Evolutionary conservation across 805 yeast species (phyloP).

Genomic region (Candida ulmi): DNA sequence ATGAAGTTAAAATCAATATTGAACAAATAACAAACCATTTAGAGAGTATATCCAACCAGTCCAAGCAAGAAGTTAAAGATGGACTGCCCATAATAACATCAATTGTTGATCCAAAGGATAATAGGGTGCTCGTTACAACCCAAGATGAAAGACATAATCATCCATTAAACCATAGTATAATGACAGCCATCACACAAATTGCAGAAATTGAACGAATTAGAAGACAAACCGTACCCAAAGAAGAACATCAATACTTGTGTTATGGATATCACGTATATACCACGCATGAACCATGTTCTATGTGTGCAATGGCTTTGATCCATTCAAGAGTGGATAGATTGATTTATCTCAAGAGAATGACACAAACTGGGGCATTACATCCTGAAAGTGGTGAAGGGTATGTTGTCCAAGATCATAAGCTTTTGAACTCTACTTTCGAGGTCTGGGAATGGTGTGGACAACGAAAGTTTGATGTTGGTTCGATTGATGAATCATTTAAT

Average conservation of each 20-base stretch:
- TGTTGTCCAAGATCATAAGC: constrained; percentile 68
- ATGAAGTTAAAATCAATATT: constrained; percentile 47
- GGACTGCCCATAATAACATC: constrained; percentile 49
- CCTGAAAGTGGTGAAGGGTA: constrained; percentile 58
- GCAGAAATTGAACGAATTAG: constrained; percentile 48
- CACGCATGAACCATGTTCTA: constrained; percentile 93
- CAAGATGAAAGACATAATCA: constrained; percentile 37
- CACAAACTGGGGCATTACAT: constrained; percentile 49
- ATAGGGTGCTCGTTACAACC: constrained; percentile 32
- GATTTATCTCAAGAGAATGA: constrained; percentile 48
- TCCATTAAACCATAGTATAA: constrained; percentile 69
- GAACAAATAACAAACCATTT: constrained; percentile 32
- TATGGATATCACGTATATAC: constrained; percentile 73
- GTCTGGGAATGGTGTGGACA: constrained; percentile 65
- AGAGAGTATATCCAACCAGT: constrained; percentile 21
- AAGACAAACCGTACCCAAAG: constrained; percentile 22
- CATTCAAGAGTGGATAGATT: constrained; percentile 80
- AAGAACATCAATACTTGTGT: constrained; percentile 53
- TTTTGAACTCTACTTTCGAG: constrained; percentile 84
- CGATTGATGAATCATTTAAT: constrained; percentile 22
- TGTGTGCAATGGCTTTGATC: constrained; percentile 94
- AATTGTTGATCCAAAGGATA: constrained; percentile 53
- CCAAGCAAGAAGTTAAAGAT: constrained; percentile 20
- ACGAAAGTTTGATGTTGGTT: constrained; percentile 20
- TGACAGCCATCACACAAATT: constrained; percentile 61